Evolutionary conservation across 192 early-diverging fungal genomes (phyloP).

Genomic region (Phlyctochytrium arcticum): DNA sequence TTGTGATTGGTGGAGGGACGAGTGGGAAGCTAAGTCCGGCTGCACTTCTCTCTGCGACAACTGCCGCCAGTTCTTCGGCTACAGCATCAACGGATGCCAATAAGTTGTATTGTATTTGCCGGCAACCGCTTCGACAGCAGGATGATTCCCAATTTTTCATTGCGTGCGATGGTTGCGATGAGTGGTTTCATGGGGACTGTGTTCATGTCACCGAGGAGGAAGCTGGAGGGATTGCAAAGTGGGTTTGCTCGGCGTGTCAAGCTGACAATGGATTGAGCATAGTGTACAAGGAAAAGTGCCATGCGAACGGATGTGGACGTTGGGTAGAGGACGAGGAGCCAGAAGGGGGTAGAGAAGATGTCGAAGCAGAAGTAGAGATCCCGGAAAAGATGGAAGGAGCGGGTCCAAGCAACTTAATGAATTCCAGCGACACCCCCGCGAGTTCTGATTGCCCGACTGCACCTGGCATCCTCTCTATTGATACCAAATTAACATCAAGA

Average conservation of each 20-base stretch:
- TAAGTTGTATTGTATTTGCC: constrained; percentile 28
- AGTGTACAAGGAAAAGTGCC: constrained; percentile 25
- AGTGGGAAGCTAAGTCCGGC: too few relatives aligned
- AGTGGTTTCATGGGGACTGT: constrained; percentile 42
- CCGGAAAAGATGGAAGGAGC: too few relatives aligned
- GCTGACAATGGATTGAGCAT: background rate
- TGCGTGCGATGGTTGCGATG: constrained; percentile 36
- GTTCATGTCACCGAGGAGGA: constrained; percentile 24
- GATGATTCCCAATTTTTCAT: constrained; percentile 32
- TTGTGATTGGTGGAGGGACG: too few relatives aligned
- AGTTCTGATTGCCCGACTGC: too few relatives aligned
- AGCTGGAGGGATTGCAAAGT: constrained; percentile 23
- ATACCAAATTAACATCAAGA: too few relatives aligned
- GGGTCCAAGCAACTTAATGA: too few relatives aligned
- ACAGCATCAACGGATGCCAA: background rate
- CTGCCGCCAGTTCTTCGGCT: background rate
- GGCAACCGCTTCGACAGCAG: constrained; percentile 1
- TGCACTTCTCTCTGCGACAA: background rate
- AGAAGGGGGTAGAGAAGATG: too few relatives aligned
- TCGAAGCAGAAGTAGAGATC: too few relatives aligned
- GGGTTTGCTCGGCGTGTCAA: constrained; percentile 29
- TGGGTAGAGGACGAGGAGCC: too few relatives aligned
- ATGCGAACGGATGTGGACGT: too few relatives aligned
- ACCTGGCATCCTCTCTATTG: too few relatives aligned
- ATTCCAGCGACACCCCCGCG: too few relatives aligned